phyloP scores from a whole-genome alignment of 1,284 basidiomycete species.

The Rhodotorula sp. region DNA sequence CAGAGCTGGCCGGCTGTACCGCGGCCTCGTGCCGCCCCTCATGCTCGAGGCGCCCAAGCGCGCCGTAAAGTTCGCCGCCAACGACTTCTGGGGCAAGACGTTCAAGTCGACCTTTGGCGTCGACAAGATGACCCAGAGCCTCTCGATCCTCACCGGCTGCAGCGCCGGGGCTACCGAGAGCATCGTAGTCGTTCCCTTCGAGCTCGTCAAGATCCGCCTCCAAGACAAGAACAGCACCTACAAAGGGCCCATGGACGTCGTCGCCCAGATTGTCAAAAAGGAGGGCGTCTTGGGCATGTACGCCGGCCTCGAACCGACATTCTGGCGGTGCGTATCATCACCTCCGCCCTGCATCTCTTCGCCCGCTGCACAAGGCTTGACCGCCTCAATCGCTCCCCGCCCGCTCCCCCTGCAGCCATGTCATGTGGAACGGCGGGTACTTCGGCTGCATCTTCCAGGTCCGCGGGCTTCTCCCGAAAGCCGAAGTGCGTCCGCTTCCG shows the following conservation, averaged over 20 bases:
- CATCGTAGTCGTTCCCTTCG: constrained; percentile 75
- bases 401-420: constrained; percentile 53
- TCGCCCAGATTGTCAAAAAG: constrained; percentile 72
- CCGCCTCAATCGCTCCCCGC: no score
- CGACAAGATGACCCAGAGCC: constrained; percentile 78
- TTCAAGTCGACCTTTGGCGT: constrained; percentile 66
- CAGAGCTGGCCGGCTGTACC: constrained; percentile 80
- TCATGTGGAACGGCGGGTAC: constrained; percentile 83
- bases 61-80: constrained; percentile 80
- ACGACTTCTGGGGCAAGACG: constrained; percentile 73
- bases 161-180: constrained; percentile 94
- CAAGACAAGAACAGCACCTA: constrained; percentile 89
- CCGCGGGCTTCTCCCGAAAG: constrained; percentile 74
- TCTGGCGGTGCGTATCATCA: constrained; percentile 70
- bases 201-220: constrained; percentile 92
- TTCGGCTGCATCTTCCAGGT: constrained; percentile 89
- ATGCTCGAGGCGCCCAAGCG: constrained; percentile 97
- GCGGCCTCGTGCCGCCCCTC: constrained; percentile 90
- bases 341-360: neutral
- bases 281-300: constrained; percentile 84
- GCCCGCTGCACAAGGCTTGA: no score
- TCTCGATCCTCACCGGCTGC: constrained; percentile 88
- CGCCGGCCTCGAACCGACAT: constrained; percentile 90
- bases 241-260: constrained; percentile 86
- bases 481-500: constrained; percentile 61